Conservation (phyloP, 768 basidiomycete species). For the Pulveroboletus ravenelii region DNA sequence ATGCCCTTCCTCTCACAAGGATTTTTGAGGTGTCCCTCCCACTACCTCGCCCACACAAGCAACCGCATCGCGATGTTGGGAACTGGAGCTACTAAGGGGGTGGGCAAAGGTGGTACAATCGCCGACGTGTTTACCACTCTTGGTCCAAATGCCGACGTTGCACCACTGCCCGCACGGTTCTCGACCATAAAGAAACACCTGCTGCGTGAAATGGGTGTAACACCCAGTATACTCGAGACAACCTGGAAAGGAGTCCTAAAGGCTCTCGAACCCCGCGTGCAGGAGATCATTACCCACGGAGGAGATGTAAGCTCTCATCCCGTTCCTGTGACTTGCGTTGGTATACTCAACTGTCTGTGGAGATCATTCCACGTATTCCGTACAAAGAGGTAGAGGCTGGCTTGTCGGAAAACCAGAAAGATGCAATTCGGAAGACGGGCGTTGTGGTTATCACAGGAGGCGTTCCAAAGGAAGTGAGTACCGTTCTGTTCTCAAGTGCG, state of each 20-base stretch:
- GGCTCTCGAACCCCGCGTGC: constrained; percentile 43
- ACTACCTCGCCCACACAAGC: not conserved
- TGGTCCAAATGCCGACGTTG: constrained; percentile 32
- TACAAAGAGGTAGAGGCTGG: constrained; percentile 45
- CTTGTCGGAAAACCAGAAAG: constrained; percentile 41
- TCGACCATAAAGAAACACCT: constrained; percentile 53
- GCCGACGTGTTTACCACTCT: constrained; percentile 45
- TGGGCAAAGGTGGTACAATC: constrained; percentile 37
- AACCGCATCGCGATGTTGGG: constrained; percentile 5
- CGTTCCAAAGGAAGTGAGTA: constrained; percentile 46
- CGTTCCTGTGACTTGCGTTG: not conserved
- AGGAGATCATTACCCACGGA: constrained; percentile 46
- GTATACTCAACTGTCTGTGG: not conserved
- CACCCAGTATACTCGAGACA: constrained; percentile 31
- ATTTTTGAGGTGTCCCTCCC: not conserved
- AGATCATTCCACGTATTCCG: constrained; percentile 51
- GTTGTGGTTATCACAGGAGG: constrained; percentile 55
- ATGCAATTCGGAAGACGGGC: constrained; percentile 47
- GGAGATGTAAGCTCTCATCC: constrained; percentile 36
- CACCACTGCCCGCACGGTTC: constrained; percentile 53
- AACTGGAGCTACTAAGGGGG: constrained; percentile 4
- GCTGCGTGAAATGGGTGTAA: constrained; percentile 34
- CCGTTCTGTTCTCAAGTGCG: not conserved
- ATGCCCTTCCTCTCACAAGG: not conserved
- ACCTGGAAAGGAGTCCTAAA: constrained; percentile 54